These are phyloP conservation scores for Draba incana DNA, from an alignment of 345 rosid species.

Conservation along the genomic window DNA sequence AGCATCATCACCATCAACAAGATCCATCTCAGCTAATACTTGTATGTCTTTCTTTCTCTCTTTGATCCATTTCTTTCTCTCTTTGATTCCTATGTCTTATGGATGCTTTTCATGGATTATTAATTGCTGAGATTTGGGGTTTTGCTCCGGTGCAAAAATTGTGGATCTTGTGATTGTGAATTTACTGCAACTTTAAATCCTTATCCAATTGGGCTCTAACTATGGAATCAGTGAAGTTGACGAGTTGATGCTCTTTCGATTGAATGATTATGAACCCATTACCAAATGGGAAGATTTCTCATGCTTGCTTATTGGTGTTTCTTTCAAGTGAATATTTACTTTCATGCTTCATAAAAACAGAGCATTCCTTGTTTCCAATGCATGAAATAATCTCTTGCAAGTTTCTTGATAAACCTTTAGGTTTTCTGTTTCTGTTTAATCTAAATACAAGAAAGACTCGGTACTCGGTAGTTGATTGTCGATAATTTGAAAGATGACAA, in stretches of 20 bases:
- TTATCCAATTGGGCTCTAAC: background rate
- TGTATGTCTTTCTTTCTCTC: slow-evolving; percentile 27
- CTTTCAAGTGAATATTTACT: background rate
- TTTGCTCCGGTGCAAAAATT: background rate
- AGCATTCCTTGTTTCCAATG: background rate
- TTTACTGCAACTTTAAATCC: background rate
- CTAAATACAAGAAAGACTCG: too few relatives aligned
- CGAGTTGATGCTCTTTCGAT: background rate
- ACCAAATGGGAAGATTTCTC: background rate
- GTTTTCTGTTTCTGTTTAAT: too few relatives aligned
- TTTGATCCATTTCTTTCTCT: background rate
- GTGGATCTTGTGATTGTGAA: slow-evolving; percentile 18
- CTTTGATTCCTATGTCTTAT: background rate
- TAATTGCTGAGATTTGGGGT: background rate
- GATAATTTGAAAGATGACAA: background rate
- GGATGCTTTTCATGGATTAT: background rate
- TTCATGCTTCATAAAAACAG: background rate
- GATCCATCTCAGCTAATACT: slow-evolving; percentile 42
- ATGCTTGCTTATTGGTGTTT: background rate
- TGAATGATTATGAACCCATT: background rate
- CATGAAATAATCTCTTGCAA: background rate
- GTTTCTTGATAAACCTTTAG: background rate
- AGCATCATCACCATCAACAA: slow-evolving; percentile 74
- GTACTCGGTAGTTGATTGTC: background rate
- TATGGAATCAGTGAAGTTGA: slow-evolving; percentile 15